Conservation (phyloP, 345 rosid species). For the Corchorus capsularis region DNA sequence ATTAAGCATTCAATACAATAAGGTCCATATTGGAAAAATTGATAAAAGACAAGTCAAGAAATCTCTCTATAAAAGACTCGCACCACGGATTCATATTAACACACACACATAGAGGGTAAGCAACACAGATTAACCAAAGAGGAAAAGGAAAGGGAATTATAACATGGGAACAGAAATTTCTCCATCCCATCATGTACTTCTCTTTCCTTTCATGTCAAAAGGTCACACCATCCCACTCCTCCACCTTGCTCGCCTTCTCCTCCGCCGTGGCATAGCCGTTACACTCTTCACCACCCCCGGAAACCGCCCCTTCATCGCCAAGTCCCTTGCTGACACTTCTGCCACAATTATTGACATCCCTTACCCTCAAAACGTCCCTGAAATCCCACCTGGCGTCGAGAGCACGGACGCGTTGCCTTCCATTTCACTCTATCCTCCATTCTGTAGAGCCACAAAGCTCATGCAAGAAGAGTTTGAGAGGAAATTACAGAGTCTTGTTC, state of each 20-base stretch:
- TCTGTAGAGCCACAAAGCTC: constrained; percentile 54
- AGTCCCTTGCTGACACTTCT: constrained; percentile 40
- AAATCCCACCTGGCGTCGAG: constrained; percentile 54
- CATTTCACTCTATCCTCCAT: constrained; percentile 48
- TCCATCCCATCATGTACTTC: constrained; percentile 42
- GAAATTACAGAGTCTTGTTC: constrained; percentile 39
- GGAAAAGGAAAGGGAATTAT: neutral
- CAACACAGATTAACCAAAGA: too few species aligned
- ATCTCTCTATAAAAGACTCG: neutral
- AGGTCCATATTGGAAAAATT: too few species aligned
- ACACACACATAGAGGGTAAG: neutral
- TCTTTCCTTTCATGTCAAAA: constrained; percentile 85
- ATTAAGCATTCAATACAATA: too few species aligned
- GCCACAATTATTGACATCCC: constrained; percentile 48
- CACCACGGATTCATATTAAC: neutral
- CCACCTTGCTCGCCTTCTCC: constrained; percentile 62
- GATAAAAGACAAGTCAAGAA: neutral
- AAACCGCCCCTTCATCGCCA: constrained; percentile 54
- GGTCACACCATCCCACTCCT: constrained; percentile 86
- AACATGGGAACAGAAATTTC: constrained; percentile 7
- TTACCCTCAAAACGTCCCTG: constrained; percentile 50
- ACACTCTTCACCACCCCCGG: constrained; percentile 75
- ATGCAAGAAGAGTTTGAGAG: constrained; percentile 61
- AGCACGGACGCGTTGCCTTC: constrained; percentile 76
- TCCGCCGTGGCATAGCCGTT: constrained; percentile 38